phyloP scores from a whole-genome alignment of 306 rosid genomes.

The Vicia villosa region DNA sequence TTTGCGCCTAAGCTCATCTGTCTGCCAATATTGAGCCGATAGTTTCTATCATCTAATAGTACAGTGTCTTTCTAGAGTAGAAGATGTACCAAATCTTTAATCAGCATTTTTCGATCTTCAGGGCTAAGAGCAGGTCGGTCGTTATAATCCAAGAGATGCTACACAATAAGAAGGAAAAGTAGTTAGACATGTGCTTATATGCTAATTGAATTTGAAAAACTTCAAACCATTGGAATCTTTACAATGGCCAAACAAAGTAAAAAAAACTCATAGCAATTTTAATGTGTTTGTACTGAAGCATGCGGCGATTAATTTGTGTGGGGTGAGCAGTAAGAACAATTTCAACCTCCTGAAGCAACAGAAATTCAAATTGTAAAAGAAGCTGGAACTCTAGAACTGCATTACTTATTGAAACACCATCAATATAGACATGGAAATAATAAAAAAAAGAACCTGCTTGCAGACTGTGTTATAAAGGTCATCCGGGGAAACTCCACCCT shows the following conservation, averaged over 20 bases:
- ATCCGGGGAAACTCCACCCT: conserved; percentile 70
- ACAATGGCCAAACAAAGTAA: conserved; percentile 5
- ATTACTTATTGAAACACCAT: conserved; percentile 15
- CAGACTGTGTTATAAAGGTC: conserved; percentile 82
- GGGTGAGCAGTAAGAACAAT: conserved; percentile 99
- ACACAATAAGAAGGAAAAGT: conserved; percentile 30
- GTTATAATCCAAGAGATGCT: conserved; percentile 86
- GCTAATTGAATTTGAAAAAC: conserved; percentile 28
- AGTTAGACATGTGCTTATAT: conserved; percentile 30
- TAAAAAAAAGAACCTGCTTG: conserved; percentile 70
- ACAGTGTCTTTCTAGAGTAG: too few relatives aligned
- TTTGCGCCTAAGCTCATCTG: conserved; percentile 92
- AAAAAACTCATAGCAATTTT: conserved; percentile 73
- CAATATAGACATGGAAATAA: conserved; percentile 17
- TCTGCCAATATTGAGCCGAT: conserved; percentile 99
- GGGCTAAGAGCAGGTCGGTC: conserved; percentile 80
- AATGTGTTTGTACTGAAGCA: conserved; percentile 83
- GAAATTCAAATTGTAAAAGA: conserved; percentile 15
- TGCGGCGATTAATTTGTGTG: conserved; percentile 94
- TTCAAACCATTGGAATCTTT: not conserved
- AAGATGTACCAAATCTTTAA: conserved; percentile 86
- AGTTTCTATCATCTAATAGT: too few relatives aligned
- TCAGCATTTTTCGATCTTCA: conserved; percentile 86
- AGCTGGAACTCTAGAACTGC: conserved; percentile 8
- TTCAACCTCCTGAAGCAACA: conserved; percentile 73